These are phyloP conservation scores for Cutaneotrichosporon sp. DNA, from an alignment of 1,284 basidiomycete species.

Conservation along the genomic window DNA sequence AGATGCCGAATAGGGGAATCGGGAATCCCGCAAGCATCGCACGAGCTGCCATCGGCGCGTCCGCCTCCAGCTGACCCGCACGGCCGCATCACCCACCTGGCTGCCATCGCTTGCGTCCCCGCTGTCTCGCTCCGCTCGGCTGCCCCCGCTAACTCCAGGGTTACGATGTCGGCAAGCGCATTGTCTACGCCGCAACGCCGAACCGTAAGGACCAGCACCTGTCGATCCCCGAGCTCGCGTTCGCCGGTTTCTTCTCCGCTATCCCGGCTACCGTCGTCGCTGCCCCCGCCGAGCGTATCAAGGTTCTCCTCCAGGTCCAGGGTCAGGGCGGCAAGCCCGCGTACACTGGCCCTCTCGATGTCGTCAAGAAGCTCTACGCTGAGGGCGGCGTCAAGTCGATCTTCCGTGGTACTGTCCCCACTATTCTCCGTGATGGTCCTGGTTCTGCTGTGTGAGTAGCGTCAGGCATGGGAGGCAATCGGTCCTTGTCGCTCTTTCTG, in stretches of 20 bases:
- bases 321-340: slow-evolving; percentile 75
- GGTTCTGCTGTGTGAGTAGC: slow-evolving; percentile 85
- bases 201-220: slow-evolving; percentile 57
- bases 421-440: slow-evolving; percentile 90
- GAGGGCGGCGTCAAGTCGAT: slow-evolving; percentile 92
- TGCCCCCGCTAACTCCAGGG: slow-evolving; percentile 59
- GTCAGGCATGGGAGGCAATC: no score
- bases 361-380: slow-evolving; percentile 85
- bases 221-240: slow-evolving; percentile 78
- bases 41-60: no score
- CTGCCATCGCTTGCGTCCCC: no score
- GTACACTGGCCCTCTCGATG: slow-evolving; percentile 91
- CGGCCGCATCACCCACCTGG: no score
- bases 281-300: slow-evolving; percentile 94
- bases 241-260: slow-evolving; percentile 92
- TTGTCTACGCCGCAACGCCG: slow-evolving; percentile 67
- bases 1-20: neutral
- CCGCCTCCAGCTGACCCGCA: slow-evolving; percentile 8
- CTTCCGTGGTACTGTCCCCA: slow-evolving; percentile 89
- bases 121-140: slow-evolving; percentile 2
- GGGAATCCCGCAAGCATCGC: neutral
- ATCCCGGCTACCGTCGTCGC: slow-evolving; percentile 89
- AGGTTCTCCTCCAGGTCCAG: slow-evolving; percentile 94
- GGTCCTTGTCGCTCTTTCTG: no score
- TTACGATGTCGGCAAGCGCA: slow-evolving; percentile 88